Percentiles rank a stretch among this genome's conserved stretches.
phyloP scores from a whole-genome alignment of 331 rosid species.

The Malus hybrid region DNA sequence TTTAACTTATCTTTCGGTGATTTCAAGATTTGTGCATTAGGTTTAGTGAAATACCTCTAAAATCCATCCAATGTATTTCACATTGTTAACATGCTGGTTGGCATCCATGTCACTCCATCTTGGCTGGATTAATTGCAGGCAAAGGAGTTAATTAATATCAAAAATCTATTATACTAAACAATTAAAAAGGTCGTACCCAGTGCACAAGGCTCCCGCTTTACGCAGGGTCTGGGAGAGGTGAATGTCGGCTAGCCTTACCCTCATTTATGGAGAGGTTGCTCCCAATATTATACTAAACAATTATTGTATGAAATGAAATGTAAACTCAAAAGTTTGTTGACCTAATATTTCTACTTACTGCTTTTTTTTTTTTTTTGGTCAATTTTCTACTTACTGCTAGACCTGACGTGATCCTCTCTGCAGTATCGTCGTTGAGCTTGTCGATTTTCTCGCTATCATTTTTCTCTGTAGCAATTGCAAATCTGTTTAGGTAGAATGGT shows the following conservation, averaged over 20 bases:
- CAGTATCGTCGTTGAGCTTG: constrained; percentile 63
- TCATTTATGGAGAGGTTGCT: no score
- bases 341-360: constrained; percentile 41
- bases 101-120: constrained; percentile 99
- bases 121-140: constrained; percentile 39
- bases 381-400: constrained; percentile 63
- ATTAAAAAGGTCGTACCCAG: no score
- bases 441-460: constrained; percentile 55
- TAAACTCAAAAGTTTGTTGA: not conserved
- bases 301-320: not conserved
- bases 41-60: constrained; percentile 51
- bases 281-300: not conserved
- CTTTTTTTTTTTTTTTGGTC: no score
- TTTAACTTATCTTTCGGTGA: not conserved
- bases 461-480: constrained; percentile 42
- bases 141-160: not conserved
- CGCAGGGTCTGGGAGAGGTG: no score
- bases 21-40: not conserved
- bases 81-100: constrained; percentile 93
- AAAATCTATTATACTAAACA: not conserved
- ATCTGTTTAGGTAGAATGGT: constrained; percentile 63
- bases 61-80: constrained; percentile 91
- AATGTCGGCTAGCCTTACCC: no score
- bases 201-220: no score
- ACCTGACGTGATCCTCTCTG: constrained; percentile 60